A percentile compares a stretch with the other conserved stretches of the same genome.
phyloP scores from a whole-genome alignment of 495 filamentous ascomycete genomes.

The Penicillium pulvis region DNA sequence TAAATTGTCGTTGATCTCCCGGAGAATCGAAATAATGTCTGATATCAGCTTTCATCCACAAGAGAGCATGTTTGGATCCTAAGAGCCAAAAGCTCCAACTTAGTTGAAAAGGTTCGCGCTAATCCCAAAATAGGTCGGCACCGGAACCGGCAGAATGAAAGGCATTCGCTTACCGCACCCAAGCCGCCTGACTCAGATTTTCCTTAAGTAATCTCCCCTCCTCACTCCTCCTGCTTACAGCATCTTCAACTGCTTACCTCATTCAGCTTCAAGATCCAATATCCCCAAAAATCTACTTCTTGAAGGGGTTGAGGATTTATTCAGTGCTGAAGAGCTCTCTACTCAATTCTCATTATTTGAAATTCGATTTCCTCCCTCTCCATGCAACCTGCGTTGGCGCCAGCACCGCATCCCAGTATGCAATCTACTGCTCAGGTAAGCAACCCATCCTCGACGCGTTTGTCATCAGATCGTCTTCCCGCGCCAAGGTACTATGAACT shows the following conservation, averaged over 20 bases:
- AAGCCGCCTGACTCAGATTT: slow-evolving; percentile 6
- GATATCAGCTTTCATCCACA: background rate
- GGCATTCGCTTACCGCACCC: slow-evolving; percentile 1
- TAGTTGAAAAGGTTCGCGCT: background rate
- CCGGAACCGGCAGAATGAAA: slow-evolving; percentile 1
- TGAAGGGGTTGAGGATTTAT: slow-evolving; percentile 12
- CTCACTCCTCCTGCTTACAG: slow-evolving; percentile 30
- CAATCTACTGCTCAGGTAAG: slow-evolving; percentile 60
- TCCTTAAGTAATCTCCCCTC: background rate
- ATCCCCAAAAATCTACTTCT: slow-evolving; percentile 16
- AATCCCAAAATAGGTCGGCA: background rate
- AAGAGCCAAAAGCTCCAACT: background rate
- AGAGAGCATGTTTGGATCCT: background rate
- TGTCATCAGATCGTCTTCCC: slow-evolving; percentile 47
- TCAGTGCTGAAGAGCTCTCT: slow-evolving; percentile 6
- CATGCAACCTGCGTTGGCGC: slow-evolving; percentile 60
- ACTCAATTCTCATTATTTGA: slow-evolving; percentile 11
- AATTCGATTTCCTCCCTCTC: slow-evolving; percentile 15
- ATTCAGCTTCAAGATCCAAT: slow-evolving; percentile 28
- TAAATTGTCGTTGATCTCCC: no score
- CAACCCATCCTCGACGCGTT: slow-evolving; percentile 39
- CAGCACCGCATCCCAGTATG: slow-evolving; percentile 60
- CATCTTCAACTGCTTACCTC: slow-evolving; percentile 46
- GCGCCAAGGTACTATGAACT: slow-evolving; percentile 24
- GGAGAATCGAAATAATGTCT: no score